Conservation (phyloP, 371 early-diverging fungal genomes). For the Lichtheimia corymbifera region DNA sequence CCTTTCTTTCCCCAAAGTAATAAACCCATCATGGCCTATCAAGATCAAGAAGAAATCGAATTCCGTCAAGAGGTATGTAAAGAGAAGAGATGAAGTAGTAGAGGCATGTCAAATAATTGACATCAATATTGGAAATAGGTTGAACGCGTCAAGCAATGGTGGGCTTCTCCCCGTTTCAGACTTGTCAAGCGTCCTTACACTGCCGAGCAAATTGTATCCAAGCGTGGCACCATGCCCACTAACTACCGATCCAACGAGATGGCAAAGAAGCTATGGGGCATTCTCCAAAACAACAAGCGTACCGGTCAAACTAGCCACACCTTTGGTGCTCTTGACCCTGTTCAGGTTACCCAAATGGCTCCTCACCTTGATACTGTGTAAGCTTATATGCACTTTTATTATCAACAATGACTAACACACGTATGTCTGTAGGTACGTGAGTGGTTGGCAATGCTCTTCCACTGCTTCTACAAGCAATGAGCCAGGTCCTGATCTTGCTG, state of each 20-base stretch:
- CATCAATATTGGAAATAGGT: constrained; percentile 21
- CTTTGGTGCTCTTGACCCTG: constrained; percentile 83
- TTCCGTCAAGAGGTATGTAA: constrained; percentile 46
- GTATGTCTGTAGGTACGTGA: constrained; percentile 69
- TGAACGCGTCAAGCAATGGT: constrained; percentile 87
- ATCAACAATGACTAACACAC: neutral
- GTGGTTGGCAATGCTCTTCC: constrained; percentile 98
- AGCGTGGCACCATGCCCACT: constrained; percentile 84
- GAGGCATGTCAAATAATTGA: neutral
- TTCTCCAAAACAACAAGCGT: constrained; percentile 79
- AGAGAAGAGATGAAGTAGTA: neutral
- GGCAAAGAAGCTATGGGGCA: constrained; percentile 93
- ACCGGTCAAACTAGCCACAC: constrained; percentile 87
- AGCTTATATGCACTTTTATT: neutral
- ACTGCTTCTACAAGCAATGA: constrained; percentile 97
- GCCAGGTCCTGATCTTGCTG: constrained; percentile 98
- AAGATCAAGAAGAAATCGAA: constrained; percentile 22
- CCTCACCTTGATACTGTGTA: constrained; percentile 92
- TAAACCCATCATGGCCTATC: constrained; percentile 5
- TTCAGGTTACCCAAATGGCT: constrained; percentile 96
- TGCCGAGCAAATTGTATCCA: constrained; percentile 87
- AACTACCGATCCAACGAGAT: constrained; percentile 82
- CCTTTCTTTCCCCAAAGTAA: constrained; percentile 1
- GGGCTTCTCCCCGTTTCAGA: constrained; percentile 84
- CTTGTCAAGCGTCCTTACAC: constrained; percentile 89